phyloP scores from a whole-genome alignment of 345 rosid genomes.

The Sisymbrium irio region DNA sequence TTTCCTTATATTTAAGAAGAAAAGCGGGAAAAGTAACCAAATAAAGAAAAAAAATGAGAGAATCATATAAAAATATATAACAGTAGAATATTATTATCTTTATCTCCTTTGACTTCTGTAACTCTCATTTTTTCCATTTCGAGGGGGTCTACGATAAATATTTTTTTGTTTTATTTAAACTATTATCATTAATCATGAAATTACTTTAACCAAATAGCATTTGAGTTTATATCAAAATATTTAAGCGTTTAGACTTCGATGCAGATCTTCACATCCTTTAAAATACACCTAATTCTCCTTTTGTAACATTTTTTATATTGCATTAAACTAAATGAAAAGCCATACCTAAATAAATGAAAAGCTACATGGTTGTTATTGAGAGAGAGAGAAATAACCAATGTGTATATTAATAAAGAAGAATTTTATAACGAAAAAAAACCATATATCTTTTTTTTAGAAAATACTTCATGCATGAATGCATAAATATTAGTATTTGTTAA shows the following conservation, averaged over 20 bases:
- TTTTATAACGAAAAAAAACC: no score
- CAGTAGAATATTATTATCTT: not conserved
- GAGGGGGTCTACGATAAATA: not conserved
- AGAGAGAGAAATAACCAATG: no score
- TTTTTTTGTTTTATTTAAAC: not conserved
- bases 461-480: no score
- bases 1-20: not conserved
- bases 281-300: no score
- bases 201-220: not conserved
- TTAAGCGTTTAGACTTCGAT: not conserved
- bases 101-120: not conserved
- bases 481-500: no score
- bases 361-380: no score
- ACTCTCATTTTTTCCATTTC: not conserved
- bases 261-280: not conserved
- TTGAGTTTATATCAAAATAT: not conserved
- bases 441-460: no score
- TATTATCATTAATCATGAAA: not conserved
- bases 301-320: no score
- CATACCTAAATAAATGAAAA: no score
- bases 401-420: no score
- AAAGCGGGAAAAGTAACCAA: not conserved
- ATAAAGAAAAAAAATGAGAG: not conserved
- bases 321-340: no score
- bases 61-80: not conserved